Base-by-base conservation (phyloP, 2,329 filamentous ascomycete genomes). In the Fusarium sublunatum region DNA sequence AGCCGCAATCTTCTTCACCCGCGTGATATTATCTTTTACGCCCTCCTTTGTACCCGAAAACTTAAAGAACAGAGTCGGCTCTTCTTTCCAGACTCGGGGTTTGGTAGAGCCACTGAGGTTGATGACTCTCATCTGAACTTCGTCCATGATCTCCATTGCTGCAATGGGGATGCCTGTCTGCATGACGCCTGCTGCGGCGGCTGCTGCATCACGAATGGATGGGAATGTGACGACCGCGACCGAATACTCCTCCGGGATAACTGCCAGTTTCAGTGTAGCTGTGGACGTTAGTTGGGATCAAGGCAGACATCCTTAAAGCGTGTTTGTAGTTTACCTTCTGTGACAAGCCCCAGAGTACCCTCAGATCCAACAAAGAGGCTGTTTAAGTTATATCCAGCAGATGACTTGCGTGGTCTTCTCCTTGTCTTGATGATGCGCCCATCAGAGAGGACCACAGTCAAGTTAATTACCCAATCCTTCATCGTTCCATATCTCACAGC, bases 81-180 rank as follows among this genome's bases (percentile, higher is more conserved):
- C 77, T 75, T 93, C 91, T 68, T 89, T 84, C 91, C 91, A 94
- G 39, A 86, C 84, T 6, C 84, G 79, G 13, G 87, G 88, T 7
- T 86, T 83, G 0, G 90, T 92, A 5, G 86, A 86, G 1, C 90
- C 89, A 10, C 89, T 86, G 49, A 88, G 81, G 76, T 95, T 95
- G 72, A 95, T 88, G 0, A 94, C 90, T 63, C 82, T 84, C 91
- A 95, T 95, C 76, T 93, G 91, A 4, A 94, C 89, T 55, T 95
- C 91, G 72, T 95, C 91, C 90, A 95, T 92, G 67, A 95, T 87
- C 76, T 95, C 91, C 86, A 93, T 89, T 4, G 89, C 89, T 1
- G 88, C 90, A 7, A 93, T 83, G 0, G 89, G 90, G 4, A 93
- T 82, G 0, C 89, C 91, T 1, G 87, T 83, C 68, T 90, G 86